Percentiles rank a stretch among this genome's conserved stretches.
Evolutionary conservation across 148 eudicot species (phyloP).

Genomic region (Fagopyrum esculentum): DNA sequence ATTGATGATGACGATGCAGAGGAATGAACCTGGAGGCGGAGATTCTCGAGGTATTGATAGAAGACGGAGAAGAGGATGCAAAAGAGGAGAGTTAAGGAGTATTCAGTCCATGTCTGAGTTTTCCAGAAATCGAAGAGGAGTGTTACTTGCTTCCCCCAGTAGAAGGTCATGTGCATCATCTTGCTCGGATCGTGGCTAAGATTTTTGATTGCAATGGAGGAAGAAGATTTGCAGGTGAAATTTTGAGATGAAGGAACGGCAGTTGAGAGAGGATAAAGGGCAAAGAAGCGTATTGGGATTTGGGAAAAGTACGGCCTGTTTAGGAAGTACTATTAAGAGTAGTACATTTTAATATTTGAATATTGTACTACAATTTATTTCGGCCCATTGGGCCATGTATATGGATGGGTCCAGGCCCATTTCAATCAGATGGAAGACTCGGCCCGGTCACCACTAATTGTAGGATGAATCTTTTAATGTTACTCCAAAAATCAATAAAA

Average conservation of each 20-base stretch:
- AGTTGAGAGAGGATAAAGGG: neutral
- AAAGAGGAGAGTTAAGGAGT: conserved; percentile 35
- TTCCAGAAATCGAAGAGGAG: conserved; percentile 44
- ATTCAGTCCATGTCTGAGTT: conserved; percentile 30
- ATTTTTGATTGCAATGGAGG: neutral
- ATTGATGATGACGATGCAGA: neutral
- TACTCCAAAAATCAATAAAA: too few relatives aligned
- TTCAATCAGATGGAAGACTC: neutral
- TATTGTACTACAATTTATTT: neutral
- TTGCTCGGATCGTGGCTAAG: neutral
- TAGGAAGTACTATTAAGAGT: neutral
- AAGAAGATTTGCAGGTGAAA: neutral
- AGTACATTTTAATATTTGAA: neutral
- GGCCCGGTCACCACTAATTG: neutral
- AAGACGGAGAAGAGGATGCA: conserved; percentile 37
- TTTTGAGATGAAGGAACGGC: neutral
- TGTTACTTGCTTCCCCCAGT: conserved; percentile 44
- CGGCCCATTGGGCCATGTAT: neutral
- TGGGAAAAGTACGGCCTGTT: neutral
- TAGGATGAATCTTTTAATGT: too few relatives aligned
- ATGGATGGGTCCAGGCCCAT: neutral
- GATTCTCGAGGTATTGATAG: conserved; percentile 48
- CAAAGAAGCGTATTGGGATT: neutral
- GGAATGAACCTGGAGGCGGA: conserved; percentile 22
- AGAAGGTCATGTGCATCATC: conserved; percentile 65